Conservation (phyloP, 345 rosid species). For the Populus alba region DNA sequence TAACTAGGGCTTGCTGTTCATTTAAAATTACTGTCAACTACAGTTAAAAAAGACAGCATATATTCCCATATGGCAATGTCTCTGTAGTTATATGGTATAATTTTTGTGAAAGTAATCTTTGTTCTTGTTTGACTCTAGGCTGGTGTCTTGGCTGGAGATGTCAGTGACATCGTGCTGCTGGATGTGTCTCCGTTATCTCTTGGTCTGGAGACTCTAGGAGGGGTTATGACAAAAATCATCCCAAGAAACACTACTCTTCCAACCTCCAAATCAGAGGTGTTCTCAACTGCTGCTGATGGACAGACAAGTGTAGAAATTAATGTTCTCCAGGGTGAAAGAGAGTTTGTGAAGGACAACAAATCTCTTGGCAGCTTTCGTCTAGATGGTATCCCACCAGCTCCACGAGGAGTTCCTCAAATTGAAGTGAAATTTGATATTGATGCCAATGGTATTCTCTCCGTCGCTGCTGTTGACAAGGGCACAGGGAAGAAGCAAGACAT, state of each 20-base stretch:
- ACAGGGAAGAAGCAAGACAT: constrained; percentile 94
- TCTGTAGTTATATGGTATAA: no score
- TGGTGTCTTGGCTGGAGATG: constrained; percentile 94
- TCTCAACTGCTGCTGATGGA: constrained; percentile 98
- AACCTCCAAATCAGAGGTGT: constrained; percentile 96
- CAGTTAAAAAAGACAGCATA: background rate
- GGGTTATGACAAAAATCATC: constrained; percentile 96
- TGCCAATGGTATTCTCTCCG: constrained; percentile 92
- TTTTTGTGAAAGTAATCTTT: background rate
- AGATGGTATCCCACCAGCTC: constrained; percentile 82
- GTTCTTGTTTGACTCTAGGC: constrained; percentile 43
- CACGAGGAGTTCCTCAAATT: constrained; percentile 90
- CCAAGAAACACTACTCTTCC: constrained; percentile 93
- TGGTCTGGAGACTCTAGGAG: constrained; percentile 95
- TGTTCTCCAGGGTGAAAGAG: constrained; percentile 96
- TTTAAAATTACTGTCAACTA: background rate
- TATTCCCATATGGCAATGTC: background rate
- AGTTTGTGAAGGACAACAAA: constrained; percentile 92
- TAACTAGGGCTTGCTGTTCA: background rate
- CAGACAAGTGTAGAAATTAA: constrained; percentile 98
- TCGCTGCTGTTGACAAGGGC: constrained; percentile 82
- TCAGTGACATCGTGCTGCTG: constrained; percentile 87
- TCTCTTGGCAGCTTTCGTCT: constrained; percentile 79
- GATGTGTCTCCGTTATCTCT: constrained; percentile 86
- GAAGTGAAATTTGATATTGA: constrained; percentile 95